Conservation (phyloP, 495 filamentous ascomycete genomes). For the Xylaria venustula region DNA sequence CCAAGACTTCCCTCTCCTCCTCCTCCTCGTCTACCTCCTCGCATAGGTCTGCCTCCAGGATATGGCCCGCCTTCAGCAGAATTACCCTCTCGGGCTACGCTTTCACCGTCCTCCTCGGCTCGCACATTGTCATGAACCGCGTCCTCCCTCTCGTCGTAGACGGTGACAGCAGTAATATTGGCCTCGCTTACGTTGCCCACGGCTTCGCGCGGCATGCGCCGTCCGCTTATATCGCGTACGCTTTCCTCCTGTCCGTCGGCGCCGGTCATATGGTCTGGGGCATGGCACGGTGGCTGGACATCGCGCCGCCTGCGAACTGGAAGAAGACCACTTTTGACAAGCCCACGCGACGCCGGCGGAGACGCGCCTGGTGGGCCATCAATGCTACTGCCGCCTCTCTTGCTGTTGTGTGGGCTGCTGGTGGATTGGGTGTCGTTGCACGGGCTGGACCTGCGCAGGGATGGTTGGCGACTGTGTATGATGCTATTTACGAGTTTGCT, state of each 20-base stretch:
- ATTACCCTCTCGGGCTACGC: conserved; percentile 67
- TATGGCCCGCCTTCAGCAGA: conserved; percentile 68
- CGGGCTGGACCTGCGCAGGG: conserved; percentile 66
- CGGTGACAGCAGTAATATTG: conserved; percentile 78
- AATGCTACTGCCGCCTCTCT: conserved; percentile 60
- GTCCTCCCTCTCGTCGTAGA: conserved; percentile 69
- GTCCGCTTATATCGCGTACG: conserved; percentile 66
- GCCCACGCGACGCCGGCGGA: conserved; percentile 44
- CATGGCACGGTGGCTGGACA: conserved; percentile 69
- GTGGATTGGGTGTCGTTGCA: conserved; percentile 74
- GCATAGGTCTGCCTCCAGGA: conserved; percentile 31
- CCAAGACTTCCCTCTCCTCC: conserved; percentile 17
- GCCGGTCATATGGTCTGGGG: conserved; percentile 84
- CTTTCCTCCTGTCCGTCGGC: conserved; percentile 63
- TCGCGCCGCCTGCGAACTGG: conserved; percentile 42
- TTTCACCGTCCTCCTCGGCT: conserved; percentile 59
- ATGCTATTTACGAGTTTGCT: conserved; percentile 45
- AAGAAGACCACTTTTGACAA: conserved; percentile 48
- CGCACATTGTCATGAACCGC: conserved; percentile 72
- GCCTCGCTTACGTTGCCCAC: conserved; percentile 79
- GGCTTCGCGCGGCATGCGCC: conserved; percentile 70
- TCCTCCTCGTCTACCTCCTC: conserved; percentile 11
- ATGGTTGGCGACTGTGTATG: conserved; percentile 79
- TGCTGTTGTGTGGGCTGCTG: conserved; percentile 72
- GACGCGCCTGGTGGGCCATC: conserved; percentile 66